These are phyloP conservation scores for Aphanomyces invadans DNA, from an alignment of 352 stramenopile species.

Conservation along the genomic window DNA sequence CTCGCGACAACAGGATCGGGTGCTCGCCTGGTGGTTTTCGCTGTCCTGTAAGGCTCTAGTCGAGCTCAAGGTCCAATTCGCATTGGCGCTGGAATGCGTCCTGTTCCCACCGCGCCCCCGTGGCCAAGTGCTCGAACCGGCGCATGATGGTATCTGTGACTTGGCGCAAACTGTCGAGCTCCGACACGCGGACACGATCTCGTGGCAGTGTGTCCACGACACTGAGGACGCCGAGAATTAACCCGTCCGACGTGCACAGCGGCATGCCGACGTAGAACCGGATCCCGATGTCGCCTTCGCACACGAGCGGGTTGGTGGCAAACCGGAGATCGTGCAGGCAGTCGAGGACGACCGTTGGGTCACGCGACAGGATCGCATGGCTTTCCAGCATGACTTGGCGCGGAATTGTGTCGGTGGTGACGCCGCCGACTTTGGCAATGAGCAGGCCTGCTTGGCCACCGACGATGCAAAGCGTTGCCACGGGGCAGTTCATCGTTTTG, in stretches of 20 bases:
- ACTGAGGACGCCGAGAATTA: conserved; percentile 63
- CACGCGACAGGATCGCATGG: conserved; percentile 67
- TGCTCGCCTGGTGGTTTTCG: too few species aligned
- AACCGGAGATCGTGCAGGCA: conserved; percentile 66
- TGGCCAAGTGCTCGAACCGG: conserved; percentile 10
- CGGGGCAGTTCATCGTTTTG: conserved; percentile 57
- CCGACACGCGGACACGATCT: conserved; percentile 50
- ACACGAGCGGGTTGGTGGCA: conserved; percentile 64
- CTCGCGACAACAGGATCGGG: too few species aligned
- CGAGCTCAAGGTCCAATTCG: conserved; percentile 18
- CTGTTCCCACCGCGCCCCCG: not conserved
- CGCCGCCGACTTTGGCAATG: conserved; percentile 54
- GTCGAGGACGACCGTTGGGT: conserved; percentile 68
- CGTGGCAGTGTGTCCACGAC: conserved; percentile 58
- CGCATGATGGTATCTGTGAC: conserved; percentile 60
- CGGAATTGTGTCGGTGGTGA: conserved; percentile 67
- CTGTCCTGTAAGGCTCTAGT: not conserved
- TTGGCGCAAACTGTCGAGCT: conserved; percentile 58
- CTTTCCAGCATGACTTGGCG: conserved; percentile 65
- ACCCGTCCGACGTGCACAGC: conserved; percentile 56
- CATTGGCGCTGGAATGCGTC: conserved; percentile 5
- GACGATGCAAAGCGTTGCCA: conserved; percentile 62
- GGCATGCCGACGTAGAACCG: conserved; percentile 73
- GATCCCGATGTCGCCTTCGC: conserved; percentile 44
- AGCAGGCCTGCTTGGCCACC: conserved; percentile 65